Conservation (phyloP, 495 filamentous ascomycete genomes). For the Neurospora africana region DNA sequence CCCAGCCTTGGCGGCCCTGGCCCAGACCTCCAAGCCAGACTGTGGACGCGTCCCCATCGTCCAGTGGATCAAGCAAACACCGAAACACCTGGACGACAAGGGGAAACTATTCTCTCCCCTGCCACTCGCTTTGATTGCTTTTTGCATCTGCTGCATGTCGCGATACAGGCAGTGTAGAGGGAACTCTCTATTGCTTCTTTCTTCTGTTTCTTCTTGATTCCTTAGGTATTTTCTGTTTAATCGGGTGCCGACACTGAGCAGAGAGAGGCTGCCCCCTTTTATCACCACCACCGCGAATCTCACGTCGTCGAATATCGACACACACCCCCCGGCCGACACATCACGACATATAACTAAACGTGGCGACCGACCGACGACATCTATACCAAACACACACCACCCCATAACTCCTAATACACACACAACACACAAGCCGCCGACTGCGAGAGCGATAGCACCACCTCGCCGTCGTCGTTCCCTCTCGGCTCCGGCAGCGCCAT, state of each 20-base stretch:
- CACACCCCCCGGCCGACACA: not conserved
- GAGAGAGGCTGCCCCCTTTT: not conserved
- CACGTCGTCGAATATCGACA: not conserved
- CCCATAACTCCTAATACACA: not conserved
- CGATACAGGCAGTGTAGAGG: not conserved
- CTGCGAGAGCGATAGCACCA: constrained; percentile 1
- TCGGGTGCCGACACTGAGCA: not conserved
- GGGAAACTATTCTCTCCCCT: constrained; percentile 1
- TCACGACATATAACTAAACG: not conserved
- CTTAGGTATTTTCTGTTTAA: not conserved
- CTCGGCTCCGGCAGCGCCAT: constrained; percentile 11
- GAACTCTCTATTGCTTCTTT: not conserved
- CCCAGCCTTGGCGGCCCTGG: not conserved
- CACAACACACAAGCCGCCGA: not conserved
- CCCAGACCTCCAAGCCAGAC: not conserved
- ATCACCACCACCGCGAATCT: not conserved
- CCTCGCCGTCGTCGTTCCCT: constrained; percentile 4
- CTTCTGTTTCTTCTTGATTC: not conserved
- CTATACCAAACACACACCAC: not conserved
- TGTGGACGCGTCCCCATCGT: not conserved
- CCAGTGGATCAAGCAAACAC: not conserved
- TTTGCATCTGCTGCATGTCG: not conserved
- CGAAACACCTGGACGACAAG: not conserved
- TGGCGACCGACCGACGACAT: not conserved
- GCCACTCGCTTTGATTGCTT: not conserved